Conservation (phyloP, 225 moss, liverwort and hornwort genomes). For the Polytrichum commune region DNA sequence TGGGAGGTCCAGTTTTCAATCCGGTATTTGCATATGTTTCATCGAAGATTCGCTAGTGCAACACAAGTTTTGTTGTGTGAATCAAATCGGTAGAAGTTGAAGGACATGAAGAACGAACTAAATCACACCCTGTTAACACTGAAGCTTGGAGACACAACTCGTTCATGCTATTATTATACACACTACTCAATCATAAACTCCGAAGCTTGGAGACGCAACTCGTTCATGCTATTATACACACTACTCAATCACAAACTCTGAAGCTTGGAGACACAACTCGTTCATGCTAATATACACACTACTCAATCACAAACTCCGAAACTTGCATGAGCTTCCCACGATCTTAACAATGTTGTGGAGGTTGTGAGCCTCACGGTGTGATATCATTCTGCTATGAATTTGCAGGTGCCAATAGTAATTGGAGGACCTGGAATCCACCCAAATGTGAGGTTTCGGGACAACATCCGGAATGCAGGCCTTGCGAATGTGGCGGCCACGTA, state of each 20-base stretch:
- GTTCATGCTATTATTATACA: neutral
- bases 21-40: too few species aligned
- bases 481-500: conserved; percentile 92
- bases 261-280: too few species aligned
- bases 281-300: neutral
- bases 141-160: too few species aligned
- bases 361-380: neutral
- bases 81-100: too few species aligned
- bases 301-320: neutral
- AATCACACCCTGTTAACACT: too few species aligned
- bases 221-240: neutral
- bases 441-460: conserved; percentile 60
- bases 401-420: conserved; percentile 79
- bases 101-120: too few species aligned
- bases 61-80: too few species aligned
- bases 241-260: neutral
- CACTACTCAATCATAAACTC: neutral
- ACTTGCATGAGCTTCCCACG: neutral
- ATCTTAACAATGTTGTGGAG: neutral
- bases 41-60: too few species aligned
- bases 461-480: conserved; percentile 56
- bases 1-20: too few species aligned
- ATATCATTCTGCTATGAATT: fast-evolving
- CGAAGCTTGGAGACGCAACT: too few species aligned
- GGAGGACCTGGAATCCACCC: conserved; percentile 75